Evolutionary conservation across 257 asterid species (phyloP).

Genomic region (Solanum ossicruentum): DNA sequence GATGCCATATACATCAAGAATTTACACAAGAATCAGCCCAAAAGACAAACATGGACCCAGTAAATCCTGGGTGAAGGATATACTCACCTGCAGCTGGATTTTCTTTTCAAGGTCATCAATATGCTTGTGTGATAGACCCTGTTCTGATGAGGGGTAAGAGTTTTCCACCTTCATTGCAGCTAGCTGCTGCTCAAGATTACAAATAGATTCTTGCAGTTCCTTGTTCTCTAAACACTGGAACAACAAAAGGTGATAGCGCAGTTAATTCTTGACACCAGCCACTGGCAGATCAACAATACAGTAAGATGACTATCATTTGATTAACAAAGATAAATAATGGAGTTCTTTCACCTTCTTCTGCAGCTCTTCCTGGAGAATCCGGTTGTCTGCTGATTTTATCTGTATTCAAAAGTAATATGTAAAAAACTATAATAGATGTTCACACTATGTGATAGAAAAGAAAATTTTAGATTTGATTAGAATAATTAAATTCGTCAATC

Average conservation of each 20-base stretch:
- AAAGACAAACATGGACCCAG: background rate
- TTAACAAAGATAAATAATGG: background rate
- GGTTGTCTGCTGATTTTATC: constrained; percentile 90
- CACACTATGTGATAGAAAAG: background rate
- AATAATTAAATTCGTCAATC: background rate
- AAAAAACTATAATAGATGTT: constrained; percentile 10
- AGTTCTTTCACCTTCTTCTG: constrained; percentile 52
- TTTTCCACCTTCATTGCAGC: constrained; percentile 35
- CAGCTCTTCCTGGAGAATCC: constrained; percentile 89
- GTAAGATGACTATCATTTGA: background rate
- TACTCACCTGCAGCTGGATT: constrained; percentile 66
- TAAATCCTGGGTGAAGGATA: background rate
- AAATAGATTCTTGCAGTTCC: constrained; percentile 53
- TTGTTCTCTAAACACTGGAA: constrained; percentile 62
- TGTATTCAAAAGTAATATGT: constrained; percentile 29
- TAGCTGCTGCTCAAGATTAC: constrained; percentile 58
- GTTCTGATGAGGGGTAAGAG: constrained; percentile 25
- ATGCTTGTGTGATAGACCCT: constrained; percentile 39
- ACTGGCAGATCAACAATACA: background rate
- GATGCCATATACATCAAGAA: background rate
- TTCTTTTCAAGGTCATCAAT: constrained; percentile 54
- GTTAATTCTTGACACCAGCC: background rate
- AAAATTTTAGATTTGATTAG: background rate
- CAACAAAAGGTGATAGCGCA: constrained; percentile 5
- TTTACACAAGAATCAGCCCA: background rate